Base-by-base conservation (phyloP, 371 early-diverging fungal species). In the Lichtheimia hyalospora region DNA sequence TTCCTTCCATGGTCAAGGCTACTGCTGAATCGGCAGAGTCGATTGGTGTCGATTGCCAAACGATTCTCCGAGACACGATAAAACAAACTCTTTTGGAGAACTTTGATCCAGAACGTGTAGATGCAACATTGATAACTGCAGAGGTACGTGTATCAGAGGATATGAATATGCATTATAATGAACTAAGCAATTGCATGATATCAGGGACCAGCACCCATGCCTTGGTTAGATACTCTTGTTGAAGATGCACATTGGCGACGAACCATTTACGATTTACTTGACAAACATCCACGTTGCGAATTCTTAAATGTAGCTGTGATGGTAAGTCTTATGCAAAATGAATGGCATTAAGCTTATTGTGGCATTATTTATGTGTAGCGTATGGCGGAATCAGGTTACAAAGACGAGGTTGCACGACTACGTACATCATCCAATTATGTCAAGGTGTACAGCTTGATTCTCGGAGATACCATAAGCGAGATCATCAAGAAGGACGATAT, bases 1-100 rank as follows among this genome's bases (percentile, higher is more conserved):
- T 83, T 39, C 86, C 88, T 5, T 85, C 86, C 40, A 86, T 90
- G 85, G 75, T 84, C 34, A 87, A 89, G 61, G 71, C 81, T 28
- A 73, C 77, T 40, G 72, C 74, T 14, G 75, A 74, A 39, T 71
- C 81, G 57, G 70, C 70, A 3, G 44, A 64, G n/a, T 73, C 71
- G 2, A 77, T 80, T 21, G 85, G 80, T 28, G 49, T 77, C 12
- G 74, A 77, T 55, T 74, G 72, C 39, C 63, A 74, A 14, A 60
- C 66, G 2, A 75, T 86, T 40, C 66, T 87, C 54, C 75, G 73
- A 52, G 72, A 81, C 27, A 75, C 83, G 0, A 63, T 89, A 57
- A 81, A 83, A 52, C 68, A 74, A 42, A 74, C 72, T 54, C 76
- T 89, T 6, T 73, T 79, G 58, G 79, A 83, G 7, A 72, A 75